A percentile compares a stretch with the other conserved stretches of the same genome.
phyloP scores from a whole-genome alignment of 2,329 filamentous ascomycete species.

The Paradendryphiella salina region DNA sequence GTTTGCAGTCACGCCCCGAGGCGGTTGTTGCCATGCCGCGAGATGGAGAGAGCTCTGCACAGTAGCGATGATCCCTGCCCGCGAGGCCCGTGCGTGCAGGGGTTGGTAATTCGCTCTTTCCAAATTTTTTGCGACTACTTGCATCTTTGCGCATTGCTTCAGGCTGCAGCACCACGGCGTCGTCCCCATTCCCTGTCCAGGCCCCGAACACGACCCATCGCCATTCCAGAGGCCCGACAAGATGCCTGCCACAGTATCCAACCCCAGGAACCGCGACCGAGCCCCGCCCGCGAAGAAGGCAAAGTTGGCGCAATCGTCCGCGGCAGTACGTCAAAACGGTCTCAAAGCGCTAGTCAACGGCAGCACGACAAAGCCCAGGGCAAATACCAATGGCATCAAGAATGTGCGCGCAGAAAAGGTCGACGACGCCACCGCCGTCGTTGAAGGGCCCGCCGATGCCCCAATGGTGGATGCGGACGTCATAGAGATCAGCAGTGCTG shows the following conservation, averaged over 20 bases:
- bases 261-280: slow-evolving; percentile 30
- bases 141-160: slow-evolving; percentile 27
- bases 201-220: not conserved
- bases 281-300: slow-evolving; percentile 46
- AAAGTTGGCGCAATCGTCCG: slow-evolving; percentile 39
- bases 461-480: slow-evolving; percentile 46
- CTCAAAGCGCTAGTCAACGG: slow-evolving; percentile 42
- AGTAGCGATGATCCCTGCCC: slow-evolving; percentile 16
- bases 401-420: slow-evolving; percentile 56
- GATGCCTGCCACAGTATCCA: slow-evolving; percentile 43
- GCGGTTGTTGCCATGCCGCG: not conserved
- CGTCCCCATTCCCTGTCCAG: slow-evolving; percentile 5
- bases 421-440: slow-evolving; percentile 61
- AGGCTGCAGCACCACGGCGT: slow-evolving; percentile 25
- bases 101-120: slow-evolving; percentile 19
- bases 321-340: slow-evolving; percentile 29
- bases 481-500: slow-evolving; percentile 55
- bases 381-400: slow-evolving; percentile 58
- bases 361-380: slow-evolving; percentile 47
- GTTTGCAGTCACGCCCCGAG: not conserved
- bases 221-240: not conserved
- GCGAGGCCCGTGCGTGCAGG: slow-evolving; percentile 13
- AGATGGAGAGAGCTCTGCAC: slow-evolving; percentile 1
- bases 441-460: slow-evolving; percentile 54
- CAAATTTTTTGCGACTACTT: slow-evolving; percentile 23